Base-by-base conservation (phyloP, 2,329 filamentous ascomycete species). In the Scedosporium boydii region DNA sequence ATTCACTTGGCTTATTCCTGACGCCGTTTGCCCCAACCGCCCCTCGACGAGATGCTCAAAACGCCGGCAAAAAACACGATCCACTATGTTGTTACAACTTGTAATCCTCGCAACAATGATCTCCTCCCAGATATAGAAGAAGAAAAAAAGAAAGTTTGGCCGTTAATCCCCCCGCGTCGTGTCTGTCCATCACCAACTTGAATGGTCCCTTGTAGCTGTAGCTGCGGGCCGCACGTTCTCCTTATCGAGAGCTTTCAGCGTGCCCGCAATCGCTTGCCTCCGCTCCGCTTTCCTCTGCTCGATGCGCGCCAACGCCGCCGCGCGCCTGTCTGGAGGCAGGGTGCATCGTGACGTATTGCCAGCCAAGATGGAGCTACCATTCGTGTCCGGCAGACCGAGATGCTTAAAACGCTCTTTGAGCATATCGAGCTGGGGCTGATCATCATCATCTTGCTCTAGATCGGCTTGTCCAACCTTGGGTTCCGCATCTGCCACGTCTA, bases 241-340 rank as follows among this genome's bases (percentile, higher is more conserved):
- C 75, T 84, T 83, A 65, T 80, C 77, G 38, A 69, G 66, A 10
- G 68, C 71, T 60, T 67, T 69, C 41, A 69, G 70, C 58, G 70
- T 70, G 58, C 51, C 51, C 4, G 59, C 46, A 6, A 71, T 70
- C 29, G 70, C 68, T 63, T 72, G 73, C 69, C 74, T 75, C 69
- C 81, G 80, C 69, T 83, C 78, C n/a, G 77, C 76, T 69, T 78
- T 79, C 68, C 81, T 78, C 70, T 78, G 76, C 70, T 84, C 79
- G 14, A 86, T 77, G 6, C 82, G 74, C 51, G 82, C 83, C 60
- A 83, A 74, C 10, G 82, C 83, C 1, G 82, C 82, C 6, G 81
- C 79, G 56, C 77, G 76, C 41, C 83, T 76, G 59, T 82, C 80
- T 3, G 80, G 77, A 7, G 82, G 76, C 12, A 85, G 68, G 2